Conservation (phyloP, 2,329 filamentous ascomycete species). For the Xylariaceae sp. region DNA sequence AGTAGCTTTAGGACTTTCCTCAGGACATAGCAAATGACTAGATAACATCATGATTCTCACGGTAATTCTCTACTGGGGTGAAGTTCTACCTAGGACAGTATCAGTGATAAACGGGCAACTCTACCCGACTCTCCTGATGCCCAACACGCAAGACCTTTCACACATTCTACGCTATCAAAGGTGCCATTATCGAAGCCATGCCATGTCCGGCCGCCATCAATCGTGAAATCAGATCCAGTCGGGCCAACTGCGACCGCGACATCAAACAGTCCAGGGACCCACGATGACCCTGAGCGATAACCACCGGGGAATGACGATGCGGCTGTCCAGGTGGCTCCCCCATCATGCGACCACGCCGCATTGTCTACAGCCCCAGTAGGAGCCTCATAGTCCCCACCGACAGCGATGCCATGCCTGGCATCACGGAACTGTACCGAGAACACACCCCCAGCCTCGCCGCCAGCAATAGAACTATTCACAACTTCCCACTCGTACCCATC, state of each 20-base stretch:
- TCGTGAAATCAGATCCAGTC: slow-evolving; percentile 32
- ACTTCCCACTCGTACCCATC: slow-evolving; percentile 30
- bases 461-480: slow-evolving; percentile 25
- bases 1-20: not conserved
- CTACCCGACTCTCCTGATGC: slow-evolving; percentile 31
- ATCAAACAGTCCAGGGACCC: slow-evolving; percentile 25
- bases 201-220: slow-evolving; percentile 32
- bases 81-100: too few relatives aligned
- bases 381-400: slow-evolving; percentile 32
- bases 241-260: slow-evolving; percentile 33
- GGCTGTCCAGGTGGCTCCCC: slow-evolving; percentile 29
- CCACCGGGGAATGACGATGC: slow-evolving; percentile 28
- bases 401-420: slow-evolving; percentile 26
- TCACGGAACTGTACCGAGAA: slow-evolving; percentile 35
- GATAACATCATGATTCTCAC: too few relatives aligned
- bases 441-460: slow-evolving; percentile 29
- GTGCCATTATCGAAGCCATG: slow-evolving; percentile 28
- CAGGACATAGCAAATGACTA: too few relatives aligned
- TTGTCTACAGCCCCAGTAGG: slow-evolving; percentile 21
- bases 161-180: slow-evolving; percentile 34
- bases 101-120: slow-evolving; percentile 21
- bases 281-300: slow-evolving; percentile 33
- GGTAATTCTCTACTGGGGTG: too few relatives aligned
- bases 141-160: slow-evolving; percentile 29
- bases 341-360: slow-evolving; percentile 32